Conservation (phyloP, 1,284 basidiomycete species). For the Entoloma clypeatum region DNA sequence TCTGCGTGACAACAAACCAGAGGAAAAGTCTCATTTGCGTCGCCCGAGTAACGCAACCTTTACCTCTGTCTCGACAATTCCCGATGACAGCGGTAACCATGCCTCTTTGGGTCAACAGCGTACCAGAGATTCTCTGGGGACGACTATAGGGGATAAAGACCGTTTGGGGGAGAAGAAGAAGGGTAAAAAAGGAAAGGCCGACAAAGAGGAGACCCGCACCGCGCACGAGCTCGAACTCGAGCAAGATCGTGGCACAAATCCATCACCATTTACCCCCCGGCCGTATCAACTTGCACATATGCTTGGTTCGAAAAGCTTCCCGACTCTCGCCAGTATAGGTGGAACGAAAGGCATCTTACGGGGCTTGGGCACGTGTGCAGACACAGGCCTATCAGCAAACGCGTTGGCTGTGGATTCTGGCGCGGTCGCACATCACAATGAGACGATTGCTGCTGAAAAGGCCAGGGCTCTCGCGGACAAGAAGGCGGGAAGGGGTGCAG, state of each 20-base stretch:
- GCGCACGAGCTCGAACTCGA: slow-evolving; percentile 37
- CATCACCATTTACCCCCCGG: slow-evolving; percentile 66
- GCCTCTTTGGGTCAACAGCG: slow-evolving; percentile 29
- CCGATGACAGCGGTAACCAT: slow-evolving; percentile 29
- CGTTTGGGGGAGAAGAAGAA: slow-evolving; percentile 24
- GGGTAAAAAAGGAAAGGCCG: slow-evolving; percentile 26
- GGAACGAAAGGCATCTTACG: slow-evolving; percentile 67
- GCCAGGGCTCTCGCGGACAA: slow-evolving; percentile 11
- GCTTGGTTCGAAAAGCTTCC: slow-evolving; percentile 84
- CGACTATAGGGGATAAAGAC: slow-evolving; percentile 16
- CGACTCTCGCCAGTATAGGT: slow-evolving; percentile 68
- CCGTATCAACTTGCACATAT: slow-evolving; percentile 81
- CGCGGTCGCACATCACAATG: slow-evolving; percentile 16
- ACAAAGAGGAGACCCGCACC: slow-evolving; percentile 30
- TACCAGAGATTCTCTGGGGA: slow-evolving; percentile 34
- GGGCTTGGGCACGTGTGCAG: slow-evolving; percentile 71
- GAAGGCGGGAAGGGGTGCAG: slow-evolving; percentile 29
- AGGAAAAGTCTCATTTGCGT: slow-evolving; percentile 43
- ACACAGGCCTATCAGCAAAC: slow-evolving; percentile 47
- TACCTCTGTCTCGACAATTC: slow-evolving; percentile 27
- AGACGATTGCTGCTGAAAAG: slow-evolving; percentile 3
- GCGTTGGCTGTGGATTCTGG: slow-evolving; percentile 19
- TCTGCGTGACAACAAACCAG: slow-evolving; percentile 70
- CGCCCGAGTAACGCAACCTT: slow-evolving; percentile 41
- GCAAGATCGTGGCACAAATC: slow-evolving; percentile 63